Percentiles rank a stretch among this genome's conserved stretches.
Conservation (phyloP, 352 stramenopile genomes). For the Phytophthora pseudosyringae region DNA sequence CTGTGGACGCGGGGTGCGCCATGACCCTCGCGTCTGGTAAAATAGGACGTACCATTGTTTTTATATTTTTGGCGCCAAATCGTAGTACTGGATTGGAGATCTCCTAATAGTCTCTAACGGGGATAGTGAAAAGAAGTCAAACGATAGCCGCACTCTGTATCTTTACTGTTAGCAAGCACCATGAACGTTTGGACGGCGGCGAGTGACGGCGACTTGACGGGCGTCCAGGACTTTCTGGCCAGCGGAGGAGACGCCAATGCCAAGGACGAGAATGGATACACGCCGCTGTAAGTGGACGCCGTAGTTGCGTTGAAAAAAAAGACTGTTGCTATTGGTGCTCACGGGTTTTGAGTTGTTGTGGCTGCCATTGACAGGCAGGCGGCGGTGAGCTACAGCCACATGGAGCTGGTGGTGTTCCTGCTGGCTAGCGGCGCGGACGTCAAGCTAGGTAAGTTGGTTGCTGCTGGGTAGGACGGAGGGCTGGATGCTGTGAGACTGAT, state of each 20-base stretch:
- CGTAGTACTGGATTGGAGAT: no score
- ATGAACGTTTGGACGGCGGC: slow-evolving; percentile 68
- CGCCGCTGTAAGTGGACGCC: slow-evolving; percentile 53
- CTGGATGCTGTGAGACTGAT: background rate
- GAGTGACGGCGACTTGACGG: slow-evolving; percentile 65
- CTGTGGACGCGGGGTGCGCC: no score
- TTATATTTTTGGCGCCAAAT: slow-evolving; percentile 22
- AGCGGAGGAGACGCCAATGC: slow-evolving; percentile 53
- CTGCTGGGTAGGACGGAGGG: background rate
- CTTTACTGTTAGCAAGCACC: no score
- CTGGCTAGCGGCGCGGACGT: slow-evolving; percentile 50
- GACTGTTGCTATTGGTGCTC: no score
- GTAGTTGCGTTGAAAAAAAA: no score
- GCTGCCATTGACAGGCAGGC: slow-evolving; percentile 50
- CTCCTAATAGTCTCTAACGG: no score
- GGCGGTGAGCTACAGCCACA: slow-evolving; percentile 74
- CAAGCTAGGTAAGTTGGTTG: slow-evolving; percentile 40
- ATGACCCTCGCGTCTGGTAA: no score
- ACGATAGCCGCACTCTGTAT: no score
- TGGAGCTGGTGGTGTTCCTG: slow-evolving; percentile 59
- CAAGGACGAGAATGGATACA: slow-evolving; percentile 77
- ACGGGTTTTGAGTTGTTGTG: background rate
- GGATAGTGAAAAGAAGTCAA: no score
- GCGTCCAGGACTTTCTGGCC: slow-evolving; percentile 55
- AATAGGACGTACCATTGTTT: no score